Base-by-base conservation (phyloP, 345 rosid species). In the Populus ilicifolia region DNA sequence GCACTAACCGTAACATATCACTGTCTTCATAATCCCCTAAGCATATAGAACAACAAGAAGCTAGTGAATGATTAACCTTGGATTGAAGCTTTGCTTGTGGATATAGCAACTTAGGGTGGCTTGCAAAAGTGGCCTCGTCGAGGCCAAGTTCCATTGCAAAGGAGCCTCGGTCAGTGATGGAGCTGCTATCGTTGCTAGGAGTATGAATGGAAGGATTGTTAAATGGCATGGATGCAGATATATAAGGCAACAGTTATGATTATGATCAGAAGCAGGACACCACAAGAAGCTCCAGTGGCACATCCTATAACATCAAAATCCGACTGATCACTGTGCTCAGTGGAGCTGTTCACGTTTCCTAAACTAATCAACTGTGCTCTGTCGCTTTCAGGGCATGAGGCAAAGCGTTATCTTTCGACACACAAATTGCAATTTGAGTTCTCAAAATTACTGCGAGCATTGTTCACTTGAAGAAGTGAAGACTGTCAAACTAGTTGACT, bases 91-190 rank as follows among this genome's bases (percentile, higher is more conserved):
- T 84, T 41, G 54, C 75, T 71, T 84, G 77, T 21, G 77, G 66
- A 79, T 79, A 84, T 16, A 67, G 71, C 21, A 84, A 67, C 81
- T 77, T 84, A 20, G 87, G 87, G 70, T 79, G 82, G 85, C 77
- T 79, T 68, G 41, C 61, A n/a, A 84, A 62, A 61, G 78, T 77
- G 54, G 73, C 79, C 65, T 84, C 85, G 5, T 84, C 81, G 38
- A 84, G 74, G 39, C 83, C 85, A 25, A 77, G n/a, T 39, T 81
- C 83, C 3, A 72, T 54, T 8, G 65, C 20, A 23, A 72, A 5
- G 6, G 75, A 72, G 33, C 36, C 67, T 4, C 35, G 63, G 23
- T 52, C 64, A 9, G 59, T 20, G 21, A 17, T 25, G 56, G 73
- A 46, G 73, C 73, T 33, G 52, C 52, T 18, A 13, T 14, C 6